Evolutionary conservation across 2,329 filamentous ascomycete species (phyloP).

Genomic region (Pseudogymnoascus sp.): DNA sequence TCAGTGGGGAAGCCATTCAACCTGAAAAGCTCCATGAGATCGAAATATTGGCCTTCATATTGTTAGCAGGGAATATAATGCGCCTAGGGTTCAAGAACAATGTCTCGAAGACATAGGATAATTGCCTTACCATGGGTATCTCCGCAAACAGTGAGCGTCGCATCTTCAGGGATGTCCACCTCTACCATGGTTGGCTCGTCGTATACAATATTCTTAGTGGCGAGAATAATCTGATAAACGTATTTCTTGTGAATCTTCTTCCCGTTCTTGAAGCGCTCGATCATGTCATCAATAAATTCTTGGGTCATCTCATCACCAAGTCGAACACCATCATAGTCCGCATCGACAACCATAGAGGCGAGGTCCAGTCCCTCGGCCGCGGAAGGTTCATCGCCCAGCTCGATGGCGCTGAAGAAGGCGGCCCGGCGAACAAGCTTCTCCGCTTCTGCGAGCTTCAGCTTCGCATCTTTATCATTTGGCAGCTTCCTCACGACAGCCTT

Average conservation of each 20-base stretch:
- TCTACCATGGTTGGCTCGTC: conserved; percentile 97
- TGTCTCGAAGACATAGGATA: not conserved
- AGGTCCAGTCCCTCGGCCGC: conserved; percentile 85
- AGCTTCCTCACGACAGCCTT: conserved; percentile 82
- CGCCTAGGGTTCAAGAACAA: not conserved
- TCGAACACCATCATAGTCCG: conserved; percentile 74
- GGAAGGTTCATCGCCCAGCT: conserved; percentile 84
- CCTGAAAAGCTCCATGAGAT: conserved; percentile 91
- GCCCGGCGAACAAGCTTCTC: conserved; percentile 88
- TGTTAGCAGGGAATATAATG: conserved; percentile 17
- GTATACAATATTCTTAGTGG: conserved; percentile 81
- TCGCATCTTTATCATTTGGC: conserved; percentile 81
- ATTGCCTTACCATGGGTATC: conserved; percentile 75
- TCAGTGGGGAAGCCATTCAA: conserved; percentile 78
- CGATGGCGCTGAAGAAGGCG: conserved; percentile 91
- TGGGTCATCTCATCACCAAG: conserved; percentile 81
- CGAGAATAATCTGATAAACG: conserved; percentile 90
- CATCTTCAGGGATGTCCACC: conserved; percentile 67
- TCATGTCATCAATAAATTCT: conserved; percentile 97
- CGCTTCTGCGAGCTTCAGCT: conserved; percentile 83
- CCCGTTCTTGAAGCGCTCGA: conserved; percentile 85
- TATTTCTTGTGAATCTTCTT: conserved; percentile 96
- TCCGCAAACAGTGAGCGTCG: conserved; percentile 85
- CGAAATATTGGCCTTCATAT: conserved; percentile 82
- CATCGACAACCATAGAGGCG: conserved; percentile 74